Conservation (phyloP, 768 basidiomycete genomes). For the Hericium rajendrae region DNA sequence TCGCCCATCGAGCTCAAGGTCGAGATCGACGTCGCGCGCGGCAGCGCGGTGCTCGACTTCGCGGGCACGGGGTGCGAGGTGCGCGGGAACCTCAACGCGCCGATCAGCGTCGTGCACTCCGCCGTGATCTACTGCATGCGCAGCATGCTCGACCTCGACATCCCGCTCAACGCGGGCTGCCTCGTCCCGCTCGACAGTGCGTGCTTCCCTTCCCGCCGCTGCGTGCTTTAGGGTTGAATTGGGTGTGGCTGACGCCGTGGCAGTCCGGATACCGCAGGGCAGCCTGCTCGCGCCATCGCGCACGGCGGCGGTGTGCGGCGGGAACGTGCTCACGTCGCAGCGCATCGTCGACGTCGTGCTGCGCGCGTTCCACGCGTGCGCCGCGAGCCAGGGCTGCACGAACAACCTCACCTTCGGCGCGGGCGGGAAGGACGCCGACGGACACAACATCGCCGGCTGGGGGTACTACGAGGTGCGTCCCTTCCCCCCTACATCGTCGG, state of each 20-base stretch:
- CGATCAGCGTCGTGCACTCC: slow-evolving; percentile 78
- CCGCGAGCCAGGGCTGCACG: slow-evolving; percentile 89
- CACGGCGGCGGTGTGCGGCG: slow-evolving; percentile 87
- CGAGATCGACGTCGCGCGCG: slow-evolving; percentile 61
- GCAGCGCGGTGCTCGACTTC: slow-evolving; percentile 82
- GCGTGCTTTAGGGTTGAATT: too few species aligned
- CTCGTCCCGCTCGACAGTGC: slow-evolving; percentile 75
- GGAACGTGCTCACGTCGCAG: slow-evolving; percentile 86
- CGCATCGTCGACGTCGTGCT: slow-evolving; percentile 92
- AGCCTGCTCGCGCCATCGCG: slow-evolving; percentile 73
- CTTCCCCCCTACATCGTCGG: too few species aligned
- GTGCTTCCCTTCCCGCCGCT: too few species aligned
- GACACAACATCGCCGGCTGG: slow-evolving; percentile 71
- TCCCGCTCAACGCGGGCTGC: slow-evolving; percentile 91
- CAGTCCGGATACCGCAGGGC: slow-evolving; percentile 76
- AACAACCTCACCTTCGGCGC: slow-evolving; percentile 89
- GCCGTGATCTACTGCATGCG: slow-evolving; percentile 88
- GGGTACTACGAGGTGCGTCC: slow-evolving; percentile 72
- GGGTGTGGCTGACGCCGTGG: too few species aligned
- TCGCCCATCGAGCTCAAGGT: slow-evolving; percentile 77
- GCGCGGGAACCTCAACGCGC: slow-evolving; percentile 77
- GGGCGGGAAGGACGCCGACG: slow-evolving; percentile 79
- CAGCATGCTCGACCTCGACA: slow-evolving; percentile 76
- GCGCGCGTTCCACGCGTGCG: slow-evolving; percentile 84
- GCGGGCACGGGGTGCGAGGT: slow-evolving; percentile 76